Evolutionary conservation across 148 eudicot species (phyloP).

Genomic region (Suaeda aralocaspica): DNA sequence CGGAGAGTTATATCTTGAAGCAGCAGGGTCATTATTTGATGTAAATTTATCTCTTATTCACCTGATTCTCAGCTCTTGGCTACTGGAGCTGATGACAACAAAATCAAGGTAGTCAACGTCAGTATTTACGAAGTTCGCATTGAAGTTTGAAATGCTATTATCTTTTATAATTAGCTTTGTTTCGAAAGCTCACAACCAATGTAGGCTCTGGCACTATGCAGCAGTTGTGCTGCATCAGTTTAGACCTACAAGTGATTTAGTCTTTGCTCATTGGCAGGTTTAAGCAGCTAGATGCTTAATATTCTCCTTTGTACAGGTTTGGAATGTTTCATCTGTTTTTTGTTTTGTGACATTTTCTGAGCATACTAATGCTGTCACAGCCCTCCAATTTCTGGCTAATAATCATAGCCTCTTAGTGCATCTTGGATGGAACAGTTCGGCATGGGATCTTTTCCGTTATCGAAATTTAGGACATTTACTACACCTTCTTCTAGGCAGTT

Average conservation of each 20-base stretch:
- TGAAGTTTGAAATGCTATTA: not conserved
- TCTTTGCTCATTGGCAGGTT: not conserved
- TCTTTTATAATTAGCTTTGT: not conserved
- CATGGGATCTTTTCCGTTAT: conserved; percentile 91
- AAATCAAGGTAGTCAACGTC: conserved; percentile 75
- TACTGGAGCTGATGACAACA: conserved; percentile 98
- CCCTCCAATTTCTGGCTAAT: conserved; percentile 79
- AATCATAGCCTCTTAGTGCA: conserved; percentile 86
- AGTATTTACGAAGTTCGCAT: no score
- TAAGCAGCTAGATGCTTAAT: not conserved
- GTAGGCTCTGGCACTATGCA: no score
- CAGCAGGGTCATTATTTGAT: conserved; percentile 99
- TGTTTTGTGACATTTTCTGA: conserved; percentile 93
- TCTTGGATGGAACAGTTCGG: conserved; percentile 98
- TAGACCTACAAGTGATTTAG: not conserved
- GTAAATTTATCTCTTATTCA: conserved; percentile 90
- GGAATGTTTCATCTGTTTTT: conserved; percentile 90
- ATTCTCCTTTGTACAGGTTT: conserved; percentile 51
- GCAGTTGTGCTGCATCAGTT: not conserved
- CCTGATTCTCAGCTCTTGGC: conserved; percentile 95
- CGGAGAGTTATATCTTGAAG: conserved; percentile 88
- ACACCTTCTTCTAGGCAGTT: conserved; percentile 92
- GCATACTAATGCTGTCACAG: conserved; percentile 96
- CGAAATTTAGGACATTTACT: conserved; percentile 90
- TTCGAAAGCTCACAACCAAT: no score